phyloP scores from a whole-genome alignment of 2,329 filamentous ascomycete genomes.

The Fusarium lateritium region DNA sequence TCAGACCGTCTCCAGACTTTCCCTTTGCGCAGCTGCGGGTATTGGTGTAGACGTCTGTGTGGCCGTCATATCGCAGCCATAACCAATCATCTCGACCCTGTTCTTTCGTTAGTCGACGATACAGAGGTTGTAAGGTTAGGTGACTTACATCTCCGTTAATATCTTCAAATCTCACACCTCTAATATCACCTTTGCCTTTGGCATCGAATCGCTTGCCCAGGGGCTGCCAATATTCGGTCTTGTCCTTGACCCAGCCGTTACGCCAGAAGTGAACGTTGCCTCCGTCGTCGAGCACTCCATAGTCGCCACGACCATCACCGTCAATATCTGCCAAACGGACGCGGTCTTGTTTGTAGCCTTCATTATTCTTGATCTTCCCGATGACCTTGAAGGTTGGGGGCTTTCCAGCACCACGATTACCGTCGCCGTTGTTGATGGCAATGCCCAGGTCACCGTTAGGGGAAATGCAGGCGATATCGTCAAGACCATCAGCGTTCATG shows the following conservation, averaged over 20 bases:
- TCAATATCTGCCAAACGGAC: not conserved
- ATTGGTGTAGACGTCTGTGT: not conserved
- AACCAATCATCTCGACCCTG: not conserved
- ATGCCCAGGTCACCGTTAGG: not conserved
- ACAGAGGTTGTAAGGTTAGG: not conserved
- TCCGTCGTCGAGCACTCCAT: not conserved
- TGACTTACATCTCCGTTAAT: not conserved
- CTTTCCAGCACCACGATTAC: not conserved
- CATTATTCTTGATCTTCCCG: not conserved
- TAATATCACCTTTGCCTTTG: no score
- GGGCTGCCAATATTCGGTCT: no score
- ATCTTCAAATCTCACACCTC: no score
- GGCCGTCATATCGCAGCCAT: not conserved
- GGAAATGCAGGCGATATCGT: not conserved
- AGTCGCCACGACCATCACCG: not conserved
- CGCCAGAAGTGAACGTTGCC: no score
- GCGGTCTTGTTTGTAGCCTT: not conserved
- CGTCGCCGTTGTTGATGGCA: not conserved
- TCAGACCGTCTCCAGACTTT: not conserved
- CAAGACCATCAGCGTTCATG: slow-evolving; percentile 12
- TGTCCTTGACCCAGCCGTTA: no score
- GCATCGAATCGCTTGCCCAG: no score
- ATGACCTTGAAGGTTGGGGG: not conserved
- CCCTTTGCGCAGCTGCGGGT: not conserved
- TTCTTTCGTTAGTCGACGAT: not conserved